Evolutionary conservation across 306 rosid genomes (phyloP), one percentile per base, ranked within the genome.

Genomic region (Vicia sativa): DNA sequence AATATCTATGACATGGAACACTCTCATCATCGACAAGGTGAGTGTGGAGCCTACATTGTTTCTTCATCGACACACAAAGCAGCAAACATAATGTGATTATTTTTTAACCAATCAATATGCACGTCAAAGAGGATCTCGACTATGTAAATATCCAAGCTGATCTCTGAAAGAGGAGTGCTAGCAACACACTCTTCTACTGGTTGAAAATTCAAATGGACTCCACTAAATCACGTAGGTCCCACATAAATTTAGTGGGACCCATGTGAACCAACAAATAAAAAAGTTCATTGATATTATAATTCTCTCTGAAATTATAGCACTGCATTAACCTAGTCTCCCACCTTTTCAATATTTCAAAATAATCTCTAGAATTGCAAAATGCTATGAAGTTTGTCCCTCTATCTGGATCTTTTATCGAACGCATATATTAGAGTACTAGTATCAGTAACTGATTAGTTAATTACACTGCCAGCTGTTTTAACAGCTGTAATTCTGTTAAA

Each of bases 11-110:
- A 72, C 74, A 72, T 19, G 61, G 77, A 60, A 39, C 67, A 65
- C 37, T 61, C 37, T 61, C 50, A 53, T 58, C 56, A 53, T 59
- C 21, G 2, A 39, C 38, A 55, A 67, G 67, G 64, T 44, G 46
- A 42, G 65, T 14, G 41, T 41, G 50, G 26, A 50, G 48, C 43
- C 58, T 6, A 43, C 9, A 53, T 39, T 13, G 8, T 16, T 23
- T 64, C 42, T 69, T 52, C 79, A 74, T 28, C 37, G 54, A 53
- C 54, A 64, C 60, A 62, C 4, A 59, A 18, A 68, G 73, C 52
- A 65, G 38, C 21, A 52, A 58, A 45, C 42, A 70, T 15, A 70
- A 54, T 37, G 55, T 29, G 19, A 44, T 43, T 8, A 43, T 23
- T 58, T 48, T 37, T 37, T 9, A 66, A 12, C 31, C 42, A 15